Percentiles rank a stretch among this genome's conserved stretches.
phyloP scores from a whole-genome alignment of 345 rosid genomes.

The Eucalyptus sp. region DNA sequence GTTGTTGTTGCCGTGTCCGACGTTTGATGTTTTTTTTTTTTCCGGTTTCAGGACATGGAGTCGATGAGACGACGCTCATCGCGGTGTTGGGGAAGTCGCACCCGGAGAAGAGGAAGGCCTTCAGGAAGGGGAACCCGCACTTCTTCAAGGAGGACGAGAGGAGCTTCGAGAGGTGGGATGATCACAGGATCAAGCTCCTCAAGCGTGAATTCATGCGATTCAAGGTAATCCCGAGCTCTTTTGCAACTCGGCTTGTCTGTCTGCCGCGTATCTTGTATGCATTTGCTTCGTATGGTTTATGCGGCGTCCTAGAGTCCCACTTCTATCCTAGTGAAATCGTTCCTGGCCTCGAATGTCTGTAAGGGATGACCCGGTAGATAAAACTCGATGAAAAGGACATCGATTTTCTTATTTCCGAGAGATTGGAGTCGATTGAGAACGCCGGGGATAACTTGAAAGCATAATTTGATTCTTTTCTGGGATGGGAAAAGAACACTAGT shows the following conservation, averaged over 20 bases:
- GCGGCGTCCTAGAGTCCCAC: background rate
- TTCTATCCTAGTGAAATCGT: background rate
- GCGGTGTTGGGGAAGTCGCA: constrained; percentile 42
- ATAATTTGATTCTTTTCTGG: background rate
- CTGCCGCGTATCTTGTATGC: background rate
- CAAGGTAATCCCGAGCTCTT: constrained; percentile 23
- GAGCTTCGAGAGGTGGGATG: constrained; percentile 65
- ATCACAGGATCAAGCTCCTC: constrained; percentile 35
- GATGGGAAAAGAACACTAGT: background rate
- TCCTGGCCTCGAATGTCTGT: background rate
- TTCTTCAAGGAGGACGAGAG: constrained; percentile 70
- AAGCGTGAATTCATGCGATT: constrained; percentile 71
- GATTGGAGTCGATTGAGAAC: background rate
- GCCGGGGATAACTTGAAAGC: background rate
- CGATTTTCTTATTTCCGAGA: background rate
- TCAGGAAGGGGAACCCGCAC: constrained; percentile 38
- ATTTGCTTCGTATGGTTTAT: background rate
- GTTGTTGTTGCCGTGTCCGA: background rate
- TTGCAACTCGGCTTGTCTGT: background rate
- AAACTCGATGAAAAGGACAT: background rate
- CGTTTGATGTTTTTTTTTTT: background rate
- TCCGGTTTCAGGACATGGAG: constrained; percentile 47
- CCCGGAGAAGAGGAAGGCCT: constrained; percentile 33
- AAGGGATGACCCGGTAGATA: background rate
- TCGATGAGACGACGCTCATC: constrained; percentile 64